Base-by-base conservation (phyloP, 805 yeast genomes). In the Metschnikowia cerradonensis region DNA sequence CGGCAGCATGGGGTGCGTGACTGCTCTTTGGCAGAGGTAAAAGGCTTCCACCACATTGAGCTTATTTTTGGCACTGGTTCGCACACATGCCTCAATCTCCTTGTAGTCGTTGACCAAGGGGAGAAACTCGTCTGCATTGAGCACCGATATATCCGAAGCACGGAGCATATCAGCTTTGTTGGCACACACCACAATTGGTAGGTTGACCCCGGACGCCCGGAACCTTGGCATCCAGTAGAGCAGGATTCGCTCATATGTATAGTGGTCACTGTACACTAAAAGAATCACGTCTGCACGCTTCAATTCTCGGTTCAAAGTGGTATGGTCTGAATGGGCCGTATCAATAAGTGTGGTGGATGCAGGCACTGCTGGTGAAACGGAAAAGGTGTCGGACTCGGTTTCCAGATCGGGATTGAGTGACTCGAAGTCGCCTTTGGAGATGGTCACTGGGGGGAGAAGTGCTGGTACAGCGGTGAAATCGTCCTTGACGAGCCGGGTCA, bases 141-240 rank as follows among this genome's bases (percentile, higher is more conserved):
- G 71, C 33, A 63, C 58, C 51, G 66, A 66, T 39, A 82, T 75
- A 8, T 52, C 51, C 42, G 79, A 81, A 14, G 70, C 60, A 0
- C 73, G 66, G 1, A 62, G 46, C 52, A 50, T 62, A 50, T 88
- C 95, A 17, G 84, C 76, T 60, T 89, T 90, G 67, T 90, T 94
- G 49, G 91, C 90, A 67, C 96, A 86, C 2, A 94, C 71, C 1
- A 94, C 89, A n/a, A 94, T 84, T 0, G 99, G 99, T 13, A 92
- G 67, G 62, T 94, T 94, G 51, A 92, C 90, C 3, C 99, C 99
- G 78, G 90, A 76, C 0, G 96, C 88, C 54, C 99, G 76, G 60
- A 94, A 86, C 75, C 86, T 80, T 47, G 95, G 94, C 79, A 94
- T 84, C 99, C 99, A 94, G 66, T 90, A 90, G 22, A 92, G 72